These are phyloP conservation scores for Vitis hybrid DNA, from an alignment of 177 flowering plant genomes.

Conservation along the genomic window DNA sequence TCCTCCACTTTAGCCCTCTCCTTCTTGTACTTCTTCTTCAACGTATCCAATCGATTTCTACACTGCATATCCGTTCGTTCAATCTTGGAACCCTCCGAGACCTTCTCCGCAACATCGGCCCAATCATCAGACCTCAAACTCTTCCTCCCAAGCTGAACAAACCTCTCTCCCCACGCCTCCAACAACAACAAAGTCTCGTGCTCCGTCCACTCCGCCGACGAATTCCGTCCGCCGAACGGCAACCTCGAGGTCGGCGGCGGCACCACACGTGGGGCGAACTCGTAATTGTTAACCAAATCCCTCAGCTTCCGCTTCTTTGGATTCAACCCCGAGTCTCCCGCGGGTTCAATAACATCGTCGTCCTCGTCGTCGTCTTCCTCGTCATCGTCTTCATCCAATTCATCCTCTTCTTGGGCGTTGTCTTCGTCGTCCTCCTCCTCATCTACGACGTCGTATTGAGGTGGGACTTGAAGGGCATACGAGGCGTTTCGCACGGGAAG, in stretches of 20 bases:
- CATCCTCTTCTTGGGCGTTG: conserved; percentile 23
- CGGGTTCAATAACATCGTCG: conserved; percentile 12
- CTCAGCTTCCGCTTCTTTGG: conserved; percentile 51
- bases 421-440: conserved; percentile 24
- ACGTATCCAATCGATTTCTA: conserved; percentile 59
- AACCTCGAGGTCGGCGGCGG: conserved; percentile 14
- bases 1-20: conserved; percentile 55
- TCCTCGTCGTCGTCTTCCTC: conserved; percentile 23
- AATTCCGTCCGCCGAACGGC: conserved; percentile 30
- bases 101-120: conserved; percentile 83
- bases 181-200: conserved; percentile 53
- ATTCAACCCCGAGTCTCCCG: conserved; percentile 25
- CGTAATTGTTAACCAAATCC: conserved; percentile 35
- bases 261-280: conserved; percentile 36
- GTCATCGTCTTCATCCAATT: conserved; percentile 20
- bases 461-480: conserved; percentile 16
- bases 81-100: conserved; percentile 42
- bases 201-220: conserved; percentile 52
- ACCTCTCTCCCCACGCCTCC: conserved; percentile 89
- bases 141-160: conserved; percentile 73
- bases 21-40: conserved; percentile 87
- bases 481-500: conserved; percentile 31
- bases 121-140: conserved; percentile 88
- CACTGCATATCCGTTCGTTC: conserved; percentile 63
- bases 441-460: conserved; percentile 20